Conservation (phyloP, 176 grass and related monocot species). For the Musa beccarii region DNA sequence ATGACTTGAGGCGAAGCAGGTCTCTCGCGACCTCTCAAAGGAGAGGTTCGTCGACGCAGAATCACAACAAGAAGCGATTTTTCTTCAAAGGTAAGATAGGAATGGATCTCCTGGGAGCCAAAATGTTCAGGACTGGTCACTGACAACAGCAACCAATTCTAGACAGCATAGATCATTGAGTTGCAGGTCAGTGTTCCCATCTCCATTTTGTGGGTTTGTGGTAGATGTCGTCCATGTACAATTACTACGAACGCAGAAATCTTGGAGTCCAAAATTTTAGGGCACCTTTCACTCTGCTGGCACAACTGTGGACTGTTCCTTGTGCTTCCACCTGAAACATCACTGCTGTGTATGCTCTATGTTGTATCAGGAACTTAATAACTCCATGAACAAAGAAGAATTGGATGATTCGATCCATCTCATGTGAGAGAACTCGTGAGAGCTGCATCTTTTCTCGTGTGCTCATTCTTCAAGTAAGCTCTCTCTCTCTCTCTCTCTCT, state of each 20-base stretch:
- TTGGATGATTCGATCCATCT: not conserved
- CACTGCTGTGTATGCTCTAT: not conserved
- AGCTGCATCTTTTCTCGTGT: not conserved
- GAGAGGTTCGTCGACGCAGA: constrained; percentile 33
- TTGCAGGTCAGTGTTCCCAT: not conserved
- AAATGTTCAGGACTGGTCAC: constrained; percentile 34
- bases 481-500: not conserved
- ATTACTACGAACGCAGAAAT: not conserved
- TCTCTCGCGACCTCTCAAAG: constrained; percentile 17
- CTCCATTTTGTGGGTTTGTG: not conserved
- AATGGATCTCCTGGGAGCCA: constrained; percentile 59
- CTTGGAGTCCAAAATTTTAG: not conserved
- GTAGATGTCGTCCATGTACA: not conserved
- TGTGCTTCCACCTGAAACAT: not conserved
- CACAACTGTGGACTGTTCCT: too few species aligned
- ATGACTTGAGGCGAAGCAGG: constrained; percentile 38
- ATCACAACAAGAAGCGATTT: constrained; percentile 72
- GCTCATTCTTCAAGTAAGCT: not conserved
- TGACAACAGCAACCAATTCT: not conserved
- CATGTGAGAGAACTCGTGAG: not conserved
- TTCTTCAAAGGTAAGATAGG: constrained; percentile 71
- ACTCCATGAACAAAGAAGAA: not conserved
- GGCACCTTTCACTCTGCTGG: not conserved
- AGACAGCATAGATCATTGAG: not conserved
- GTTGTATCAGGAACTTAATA: not conserved